phyloP scores from a whole-genome alignment of 116 monocot species.

The Posidonia oceanica region DNA sequence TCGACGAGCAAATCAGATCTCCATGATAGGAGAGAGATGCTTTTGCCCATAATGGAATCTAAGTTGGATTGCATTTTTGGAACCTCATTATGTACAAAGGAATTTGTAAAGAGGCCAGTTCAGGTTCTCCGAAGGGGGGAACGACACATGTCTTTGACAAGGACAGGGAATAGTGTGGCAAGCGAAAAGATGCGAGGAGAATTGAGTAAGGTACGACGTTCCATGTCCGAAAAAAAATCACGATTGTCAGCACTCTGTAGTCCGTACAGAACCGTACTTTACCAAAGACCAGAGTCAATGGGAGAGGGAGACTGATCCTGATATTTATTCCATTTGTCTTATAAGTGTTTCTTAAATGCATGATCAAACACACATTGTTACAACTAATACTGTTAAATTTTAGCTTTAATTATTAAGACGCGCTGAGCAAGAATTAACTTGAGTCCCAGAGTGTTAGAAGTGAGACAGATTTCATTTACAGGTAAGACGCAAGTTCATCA shows the following conservation, averaged over 20 bases:
- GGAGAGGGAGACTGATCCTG: background rate
- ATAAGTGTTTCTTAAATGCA: no score
- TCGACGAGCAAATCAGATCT: background rate
- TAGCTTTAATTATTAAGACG: no score
- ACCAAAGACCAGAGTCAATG: background rate
- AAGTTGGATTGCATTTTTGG: background rate
- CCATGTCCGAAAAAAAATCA: no score
- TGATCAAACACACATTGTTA: no score
- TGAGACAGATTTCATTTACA: no score
- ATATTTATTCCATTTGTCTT: no score
- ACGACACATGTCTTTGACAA: background rate
- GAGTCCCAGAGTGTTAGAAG: no score
- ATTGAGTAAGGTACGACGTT: background rate
- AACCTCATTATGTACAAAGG: background rate
- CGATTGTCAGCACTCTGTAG: background rate
- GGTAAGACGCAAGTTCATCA: no score
- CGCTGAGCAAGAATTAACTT: no score
- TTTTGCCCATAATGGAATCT: conserved; percentile 4
- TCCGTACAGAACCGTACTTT: background rate
- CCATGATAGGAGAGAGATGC: background rate
- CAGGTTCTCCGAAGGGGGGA: background rate
- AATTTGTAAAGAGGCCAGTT: background rate
- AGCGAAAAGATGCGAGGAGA: background rate
- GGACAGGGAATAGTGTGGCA: background rate
- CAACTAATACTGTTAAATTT: no score